Conservation (phyloP, 345 rosid species). For the Sisymbrium altissimum region DNA sequence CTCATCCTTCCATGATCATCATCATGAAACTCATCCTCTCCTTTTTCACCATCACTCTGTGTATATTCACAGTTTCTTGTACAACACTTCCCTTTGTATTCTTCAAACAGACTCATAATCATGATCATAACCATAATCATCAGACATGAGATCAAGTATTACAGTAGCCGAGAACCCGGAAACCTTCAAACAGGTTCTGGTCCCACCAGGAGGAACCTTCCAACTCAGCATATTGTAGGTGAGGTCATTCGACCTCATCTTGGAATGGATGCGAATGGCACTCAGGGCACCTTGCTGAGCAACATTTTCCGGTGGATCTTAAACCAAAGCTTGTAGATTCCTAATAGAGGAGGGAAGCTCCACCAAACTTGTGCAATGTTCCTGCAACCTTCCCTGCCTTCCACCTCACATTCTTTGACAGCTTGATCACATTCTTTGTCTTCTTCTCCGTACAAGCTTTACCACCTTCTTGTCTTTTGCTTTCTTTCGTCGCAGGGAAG, state of each 20-base stretch:
- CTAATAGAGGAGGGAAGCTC: too few species aligned
- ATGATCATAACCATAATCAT: slow-evolving; percentile 16
- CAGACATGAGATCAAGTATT: slow-evolving; percentile 40
- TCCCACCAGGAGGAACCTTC: slow-evolving; percentile 49
- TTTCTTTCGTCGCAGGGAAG: too few species aligned
- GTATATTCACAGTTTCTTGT: slow-evolving; percentile 12
- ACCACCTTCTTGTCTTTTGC: too few species aligned
- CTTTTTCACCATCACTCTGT: neutral
- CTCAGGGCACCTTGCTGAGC: slow-evolving; percentile 44
- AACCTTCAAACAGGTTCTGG: slow-evolving; percentile 38
- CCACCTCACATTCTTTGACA: too few species aligned
- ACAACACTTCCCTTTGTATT: neutral
- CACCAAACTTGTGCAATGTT: too few species aligned
- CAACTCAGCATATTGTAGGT: slow-evolving; percentile 39
- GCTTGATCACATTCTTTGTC: too few species aligned
- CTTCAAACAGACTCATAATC: neutral
- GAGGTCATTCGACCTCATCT: slow-evolving; percentile 42
- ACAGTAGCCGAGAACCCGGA: slow-evolving; percentile 55
- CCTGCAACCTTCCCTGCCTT: too few species aligned
- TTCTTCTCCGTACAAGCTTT: too few species aligned
- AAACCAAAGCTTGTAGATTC: too few species aligned
- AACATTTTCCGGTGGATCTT: slow-evolving; percentile 70
- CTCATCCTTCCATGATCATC: slow-evolving; percentile 20
- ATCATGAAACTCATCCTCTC: neutral
- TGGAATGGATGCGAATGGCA: slow-evolving; percentile 30